Percentiles rank a stretch among this genome's conserved stretches.
Evolutionary conservation across 1,139 yeast species (phyloP).

Genomic region (Kodamaea sp.): DNA sequence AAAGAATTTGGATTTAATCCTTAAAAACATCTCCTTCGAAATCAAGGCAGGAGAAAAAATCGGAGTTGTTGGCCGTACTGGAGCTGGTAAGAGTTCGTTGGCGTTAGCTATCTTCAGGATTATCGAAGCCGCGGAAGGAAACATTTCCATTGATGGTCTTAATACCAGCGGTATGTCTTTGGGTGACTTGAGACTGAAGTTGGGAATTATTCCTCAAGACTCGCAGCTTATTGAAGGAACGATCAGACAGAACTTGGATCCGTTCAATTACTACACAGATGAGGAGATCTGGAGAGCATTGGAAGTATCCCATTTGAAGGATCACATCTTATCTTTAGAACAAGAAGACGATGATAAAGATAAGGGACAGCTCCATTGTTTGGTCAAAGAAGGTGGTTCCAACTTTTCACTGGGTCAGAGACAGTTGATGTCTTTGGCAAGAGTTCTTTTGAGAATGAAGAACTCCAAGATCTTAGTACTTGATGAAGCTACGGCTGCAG

Average conservation of each 20-base stretch:
- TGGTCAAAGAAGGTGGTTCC: conserved; percentile 67
- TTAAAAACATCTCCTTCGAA: conserved; percentile 67
- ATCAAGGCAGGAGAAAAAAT: conserved; percentile 80
- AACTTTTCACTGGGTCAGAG: conserved; percentile 79
- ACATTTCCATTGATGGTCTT: conserved; percentile 51
- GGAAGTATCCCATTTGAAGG: conserved; percentile 53
- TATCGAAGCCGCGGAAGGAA: conserved; percentile 67
- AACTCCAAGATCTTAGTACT: conserved; percentile 64
- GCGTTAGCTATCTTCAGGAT: conserved; percentile 88
- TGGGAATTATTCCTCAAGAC: conserved; percentile 71
- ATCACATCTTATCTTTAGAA: conserved; percentile 41
- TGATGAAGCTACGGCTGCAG: conserved; percentile 88
- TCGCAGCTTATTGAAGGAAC: conserved; percentile 68
- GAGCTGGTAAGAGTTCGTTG: conserved; percentile 94
- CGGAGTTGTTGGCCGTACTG: conserved; percentile 96
- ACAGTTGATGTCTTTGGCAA: conserved; percentile 72
- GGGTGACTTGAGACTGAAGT: conserved; percentile 51
- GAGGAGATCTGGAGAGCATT: conserved; percentile 57
- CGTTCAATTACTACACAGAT: conserved; percentile 51
- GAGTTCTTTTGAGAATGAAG: conserved; percentile 59
- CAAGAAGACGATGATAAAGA: conserved; percentile 10
- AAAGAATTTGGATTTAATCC: conserved; percentile 77
- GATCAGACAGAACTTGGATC: conserved; percentile 61
- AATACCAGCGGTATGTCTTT: conserved; percentile 50
- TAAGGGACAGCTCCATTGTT: conserved; percentile 38